Percentiles rank a stretch among this genome's conserved stretches.
Conservation (phyloP, 2,329 filamentous ascomycete species). For the Diaporthe ampelina region DNA sequence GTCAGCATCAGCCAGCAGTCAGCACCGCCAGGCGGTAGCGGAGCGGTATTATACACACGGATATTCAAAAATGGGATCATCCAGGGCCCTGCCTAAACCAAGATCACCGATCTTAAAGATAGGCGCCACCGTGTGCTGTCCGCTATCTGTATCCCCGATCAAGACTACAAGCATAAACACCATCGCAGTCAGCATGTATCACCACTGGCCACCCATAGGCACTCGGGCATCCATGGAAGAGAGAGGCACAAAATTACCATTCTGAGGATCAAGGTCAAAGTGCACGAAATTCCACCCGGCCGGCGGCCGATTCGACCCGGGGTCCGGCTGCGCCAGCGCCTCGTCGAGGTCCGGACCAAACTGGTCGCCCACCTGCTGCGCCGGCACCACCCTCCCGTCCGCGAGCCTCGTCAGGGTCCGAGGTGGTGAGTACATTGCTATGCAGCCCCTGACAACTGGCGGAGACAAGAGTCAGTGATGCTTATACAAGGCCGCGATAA, state of each 20-base stretch:
- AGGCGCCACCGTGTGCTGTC: background rate
- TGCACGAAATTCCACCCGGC: background rate
- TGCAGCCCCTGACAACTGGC: constrained; percentile 17
- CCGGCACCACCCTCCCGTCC: background rate
- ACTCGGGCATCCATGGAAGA: background rate
- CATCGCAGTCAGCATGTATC: constrained; percentile 1
- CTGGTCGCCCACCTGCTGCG: background rate
- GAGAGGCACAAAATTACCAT: background rate
- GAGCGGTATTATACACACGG: background rate
- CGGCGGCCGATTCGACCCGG: background rate
- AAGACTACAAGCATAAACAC: background rate
- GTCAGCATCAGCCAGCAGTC: background rate
- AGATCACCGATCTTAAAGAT: constrained; percentile 17
- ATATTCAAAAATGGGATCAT: background rate
- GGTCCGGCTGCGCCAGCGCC: background rate
- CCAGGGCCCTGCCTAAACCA: background rate
- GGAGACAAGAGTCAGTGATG: too few species aligned
- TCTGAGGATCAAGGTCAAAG: constrained; percentile 29
- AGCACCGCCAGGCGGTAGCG: background rate
- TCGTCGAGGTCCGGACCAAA: background rate
- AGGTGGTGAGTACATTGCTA: constrained; percentile 2
- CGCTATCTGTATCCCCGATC: background rate
- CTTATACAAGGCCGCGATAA: too few species aligned
- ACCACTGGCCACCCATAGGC: background rate
- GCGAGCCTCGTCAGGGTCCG: background rate